Evolutionary conservation across 805 yeast species (phyloP), one percentile per base, ranked within the genome.

Genomic region (Ogataea thermomethanolica): DNA sequence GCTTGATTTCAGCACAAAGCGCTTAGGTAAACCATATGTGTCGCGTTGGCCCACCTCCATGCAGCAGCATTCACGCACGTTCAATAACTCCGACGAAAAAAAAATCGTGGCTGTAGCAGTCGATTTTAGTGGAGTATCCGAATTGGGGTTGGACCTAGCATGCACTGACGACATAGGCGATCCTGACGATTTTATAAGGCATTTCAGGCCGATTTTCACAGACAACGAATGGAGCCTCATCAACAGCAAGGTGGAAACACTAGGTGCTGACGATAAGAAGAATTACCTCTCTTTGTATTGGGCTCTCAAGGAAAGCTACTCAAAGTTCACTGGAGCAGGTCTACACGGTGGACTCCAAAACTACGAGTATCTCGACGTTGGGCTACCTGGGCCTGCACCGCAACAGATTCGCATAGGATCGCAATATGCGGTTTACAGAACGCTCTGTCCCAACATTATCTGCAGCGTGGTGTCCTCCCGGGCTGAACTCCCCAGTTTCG

Each of bases 281-380:
- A 28, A 36, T 10, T 25, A 43, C 8, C 73, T 82, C 49, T 74
- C 82, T 13, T 77, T 76, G 28, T 68, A 73, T 25, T 86, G 95
- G 95, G 84, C 95, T 0, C 58, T 86, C 39, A 86, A 86, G 55
- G 95, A 86, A 56, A 78, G 87, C 14, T 83, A 77, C 53, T 73
- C 85, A 6, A 86, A 86, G 52, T 74, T 70, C 27, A 50, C 73
- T 2, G 95, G 95, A 0, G 60, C 70, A 12, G 95, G 95, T 0
- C 56, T 78, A 10, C 50, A 56, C 14, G 29, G 43, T 11, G 62
- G 62, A 8, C 48, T 63, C 27, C 37, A 48, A 12, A 33, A 47
- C 3, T 60, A 55, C 41, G 53, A 54, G 32, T 58, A 56, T 36
- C 9, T 35, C 2, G 35, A 37, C 10, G 50, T 53, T 2, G 31